phyloP scores from a whole-genome alignment of 202 grass and related monocot genomes.

The Carex sylvatica region DNA sequence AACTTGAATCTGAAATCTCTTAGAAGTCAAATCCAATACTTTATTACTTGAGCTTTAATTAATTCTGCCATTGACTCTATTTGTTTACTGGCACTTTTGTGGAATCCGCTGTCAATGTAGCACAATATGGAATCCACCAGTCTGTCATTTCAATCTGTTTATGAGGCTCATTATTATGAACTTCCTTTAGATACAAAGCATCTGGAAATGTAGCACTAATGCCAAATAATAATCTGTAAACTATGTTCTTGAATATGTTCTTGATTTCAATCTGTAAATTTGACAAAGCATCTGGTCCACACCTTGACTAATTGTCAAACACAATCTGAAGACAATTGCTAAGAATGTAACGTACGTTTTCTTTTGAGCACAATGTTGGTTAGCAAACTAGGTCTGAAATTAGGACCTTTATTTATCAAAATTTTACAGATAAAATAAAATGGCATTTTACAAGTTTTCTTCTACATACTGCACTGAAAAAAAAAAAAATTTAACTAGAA shows the following conservation, averaged over 20 bases:
- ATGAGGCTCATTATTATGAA: not conserved
- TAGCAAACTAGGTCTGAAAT: not conserved
- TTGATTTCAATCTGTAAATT: no score
- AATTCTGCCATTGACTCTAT: no score
- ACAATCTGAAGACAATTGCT: not conserved
- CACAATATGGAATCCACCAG: not conserved
- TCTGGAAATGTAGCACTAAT: no score
- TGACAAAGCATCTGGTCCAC: not conserved
- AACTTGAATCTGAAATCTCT: no score
- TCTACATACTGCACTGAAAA: not conserved
- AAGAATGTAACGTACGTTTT: not conserved
- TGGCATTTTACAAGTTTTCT: slow-evolving; percentile 14
- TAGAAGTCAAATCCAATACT: no score
- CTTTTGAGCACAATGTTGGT: not conserved
- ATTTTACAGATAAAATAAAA: slow-evolving; percentile 4
- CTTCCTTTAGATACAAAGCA: not conserved
- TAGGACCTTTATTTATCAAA: slow-evolving; percentile 3
- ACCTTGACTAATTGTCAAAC: not conserved
- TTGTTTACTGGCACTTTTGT: no score
- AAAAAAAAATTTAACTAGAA: slow-evolving; percentile 11
- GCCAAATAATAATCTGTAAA: no score
- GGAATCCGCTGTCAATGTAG: not conserved
- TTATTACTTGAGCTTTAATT: no score
- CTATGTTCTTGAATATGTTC: no score
- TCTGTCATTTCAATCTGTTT: not conserved